Evolutionary conservation across 129 eudicot genomes (phyloP), one percentile per base, ranked within the genome.

Genomic region (Rutidosis leptorrhynchoides): DNA sequence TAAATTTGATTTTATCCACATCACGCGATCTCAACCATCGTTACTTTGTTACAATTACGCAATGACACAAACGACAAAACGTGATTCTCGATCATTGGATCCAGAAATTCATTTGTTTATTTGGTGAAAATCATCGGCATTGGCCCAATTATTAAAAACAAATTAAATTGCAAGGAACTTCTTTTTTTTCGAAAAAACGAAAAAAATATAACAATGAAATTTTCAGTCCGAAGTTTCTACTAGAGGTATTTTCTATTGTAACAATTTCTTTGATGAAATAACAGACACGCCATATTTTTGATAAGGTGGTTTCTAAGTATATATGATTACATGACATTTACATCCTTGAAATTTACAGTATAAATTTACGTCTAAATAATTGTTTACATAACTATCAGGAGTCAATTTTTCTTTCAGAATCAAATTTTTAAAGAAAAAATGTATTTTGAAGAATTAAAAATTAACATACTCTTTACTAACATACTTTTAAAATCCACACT

Each of bases 51-150:
- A n/a, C n/a, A n/a, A n/a, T 70, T 43, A 70, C 21, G 58, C 21
- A 48, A 70, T 70, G 28, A 58, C 74, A 57, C 46, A 70, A 70
- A 45, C 21, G 75, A 70, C 68, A 70, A 70, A 70, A 58, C 46
- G n/a, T 7, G 59, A 45, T 12, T 37, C 19, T 68, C 68, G 45
- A 45, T 45, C 60, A 56, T 45, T 17, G 48, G 23, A n/a, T 59
- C 46, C 33, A 45, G 57, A 43, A 70, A 61, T 4, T 17, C 57
- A 58, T 19, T 58, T 58, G 42, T 58, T 14, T 58, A 21, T 26
- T 40, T 27, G 21, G 4, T 8, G 4, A 60, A 21, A 11, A 16
- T 32, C 37, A 11, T 51, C 16, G 63, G 51, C 49, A 9, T 22
- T 62, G 26, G 69, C 1, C 63, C 48, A 21, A 48, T 3, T 62